A percentile compares a stretch with the other conserved stretches of the same genome.
Conservation (phyloP, 2,329 filamentous ascomycete species). For the Botrytis deweyae region DNA sequence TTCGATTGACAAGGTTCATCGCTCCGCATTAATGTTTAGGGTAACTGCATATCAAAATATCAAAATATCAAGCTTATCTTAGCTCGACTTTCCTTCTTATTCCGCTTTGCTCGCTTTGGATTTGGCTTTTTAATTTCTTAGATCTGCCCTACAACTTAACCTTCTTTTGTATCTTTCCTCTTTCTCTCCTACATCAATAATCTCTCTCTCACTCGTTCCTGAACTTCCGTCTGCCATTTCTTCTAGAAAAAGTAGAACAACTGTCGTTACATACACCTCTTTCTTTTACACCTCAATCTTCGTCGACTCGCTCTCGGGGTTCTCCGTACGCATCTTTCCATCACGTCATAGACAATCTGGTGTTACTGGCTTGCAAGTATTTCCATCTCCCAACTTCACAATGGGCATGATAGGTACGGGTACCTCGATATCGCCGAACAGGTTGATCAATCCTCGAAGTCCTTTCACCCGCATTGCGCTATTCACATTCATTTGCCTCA, state of each 20-base stretch:
- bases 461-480: conserved; percentile 29
- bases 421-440: conserved; percentile 11
- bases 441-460: conserved; percentile 29
- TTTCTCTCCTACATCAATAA: background rate
- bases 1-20: background rate
- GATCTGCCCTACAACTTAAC: background rate
- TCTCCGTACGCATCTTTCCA: background rate
- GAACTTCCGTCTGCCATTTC: background rate
- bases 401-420: conserved; percentile 18
- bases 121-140: background rate
- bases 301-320: background rate
- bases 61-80: conserved; percentile 12
- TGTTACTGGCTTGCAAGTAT: background rate
- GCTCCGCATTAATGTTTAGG: background rate
- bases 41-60: conserved; percentile 14
- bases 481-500: conserved; percentile 31
- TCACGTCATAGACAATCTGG: background rate
- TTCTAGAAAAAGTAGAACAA: background rate
- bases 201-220: background rate
- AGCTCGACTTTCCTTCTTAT: background rate
- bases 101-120: background rate
- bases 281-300: background rate
- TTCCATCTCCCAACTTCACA: background rate
- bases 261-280: conserved; percentile 12
- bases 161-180: background rate